A percentile compares a stretch with the other conserved stretches of the same genome.
Conservation (phyloP, 192 early-diverging fungal species). For the Lobosporangium transversale region DNA sequence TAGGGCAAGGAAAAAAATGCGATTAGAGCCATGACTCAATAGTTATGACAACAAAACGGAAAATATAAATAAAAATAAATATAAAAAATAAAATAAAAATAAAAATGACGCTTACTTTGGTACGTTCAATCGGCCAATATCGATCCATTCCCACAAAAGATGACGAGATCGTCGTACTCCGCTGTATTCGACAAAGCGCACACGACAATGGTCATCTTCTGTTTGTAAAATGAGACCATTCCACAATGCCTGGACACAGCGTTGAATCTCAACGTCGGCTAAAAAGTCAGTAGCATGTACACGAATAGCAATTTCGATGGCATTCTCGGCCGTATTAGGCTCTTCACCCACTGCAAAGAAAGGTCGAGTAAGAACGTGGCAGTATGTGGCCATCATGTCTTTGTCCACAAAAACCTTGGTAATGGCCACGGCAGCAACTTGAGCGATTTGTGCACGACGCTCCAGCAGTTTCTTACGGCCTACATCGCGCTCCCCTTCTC, state of each 20-base stretch:
- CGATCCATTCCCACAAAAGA: slow-evolving; percentile 40
- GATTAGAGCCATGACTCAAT: neutral
- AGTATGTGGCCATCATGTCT: slow-evolving; percentile 47
- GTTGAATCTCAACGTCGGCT: slow-evolving; percentile 43
- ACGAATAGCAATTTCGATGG: slow-evolving; percentile 50
- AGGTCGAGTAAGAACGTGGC: slow-evolving; percentile 47
- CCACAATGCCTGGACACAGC: slow-evolving; percentile 54
- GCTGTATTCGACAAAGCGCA: slow-evolving; percentile 37
- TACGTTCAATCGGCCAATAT: slow-evolving; percentile 49
- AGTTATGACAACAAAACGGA: neutral
- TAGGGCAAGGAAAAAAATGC: neutral
- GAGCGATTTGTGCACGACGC: slow-evolving; percentile 26
- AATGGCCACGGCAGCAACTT: slow-evolving; percentile 34
- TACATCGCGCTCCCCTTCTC: slow-evolving; percentile 43
- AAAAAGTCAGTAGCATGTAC: slow-evolving; percentile 48
- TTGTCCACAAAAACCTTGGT: slow-evolving; percentile 44
- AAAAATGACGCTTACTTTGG: slow-evolving; percentile 50
- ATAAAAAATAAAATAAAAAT: too few relatives aligned
- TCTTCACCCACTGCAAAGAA: slow-evolving; percentile 38
- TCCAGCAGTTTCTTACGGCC: slow-evolving; percentile 37
- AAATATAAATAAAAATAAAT: too few relatives aligned
- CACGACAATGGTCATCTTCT: slow-evolving; percentile 43
- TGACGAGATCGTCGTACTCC: slow-evolving; percentile 38
- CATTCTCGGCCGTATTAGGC: slow-evolving; percentile 35
- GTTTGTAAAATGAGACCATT: slow-evolving; percentile 45